Conservation (phyloP, 2,329 filamentous ascomycete species). For the Trichoderma aggressivum region DNA sequence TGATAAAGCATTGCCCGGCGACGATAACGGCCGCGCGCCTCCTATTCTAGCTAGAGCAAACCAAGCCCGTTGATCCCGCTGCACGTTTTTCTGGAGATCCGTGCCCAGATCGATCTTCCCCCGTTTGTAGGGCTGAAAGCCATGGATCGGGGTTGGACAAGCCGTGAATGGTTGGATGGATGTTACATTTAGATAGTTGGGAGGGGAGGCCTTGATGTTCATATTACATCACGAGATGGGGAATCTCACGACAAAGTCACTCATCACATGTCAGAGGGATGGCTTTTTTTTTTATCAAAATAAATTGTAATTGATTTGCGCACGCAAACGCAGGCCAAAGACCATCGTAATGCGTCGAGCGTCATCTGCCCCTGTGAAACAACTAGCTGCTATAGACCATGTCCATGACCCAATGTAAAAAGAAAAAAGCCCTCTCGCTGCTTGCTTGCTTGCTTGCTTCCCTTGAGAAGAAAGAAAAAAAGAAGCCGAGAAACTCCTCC, state of each 20-base stretch:
- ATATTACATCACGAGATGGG: background rate
- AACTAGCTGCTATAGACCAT: background rate
- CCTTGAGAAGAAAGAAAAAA: background rate
- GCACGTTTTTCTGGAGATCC: constrained; percentile 9
- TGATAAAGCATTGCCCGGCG: background rate
- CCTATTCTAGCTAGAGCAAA: background rate
- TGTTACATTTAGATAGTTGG: background rate
- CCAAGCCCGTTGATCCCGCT: background rate
- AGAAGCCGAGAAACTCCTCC: background rate
- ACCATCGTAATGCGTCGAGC: background rate
- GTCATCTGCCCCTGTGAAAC: background rate
- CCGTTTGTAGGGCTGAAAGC: constrained; percentile 11
- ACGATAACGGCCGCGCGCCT: background rate
- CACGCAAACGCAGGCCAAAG: background rate
- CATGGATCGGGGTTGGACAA: background rate
- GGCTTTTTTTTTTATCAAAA: background rate
- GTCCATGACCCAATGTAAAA: background rate
- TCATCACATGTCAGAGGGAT: background rate
- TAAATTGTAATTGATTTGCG: background rate
- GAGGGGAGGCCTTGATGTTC: background rate
- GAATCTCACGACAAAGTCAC: background rate
- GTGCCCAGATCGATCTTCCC: background rate
- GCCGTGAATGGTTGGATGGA: background rate
- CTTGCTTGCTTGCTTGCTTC: background rate
- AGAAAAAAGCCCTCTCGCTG: background rate